Conservation (phyloP, 495 filamentous ascomycete genomes). For the Daldinia childiae region DNA sequence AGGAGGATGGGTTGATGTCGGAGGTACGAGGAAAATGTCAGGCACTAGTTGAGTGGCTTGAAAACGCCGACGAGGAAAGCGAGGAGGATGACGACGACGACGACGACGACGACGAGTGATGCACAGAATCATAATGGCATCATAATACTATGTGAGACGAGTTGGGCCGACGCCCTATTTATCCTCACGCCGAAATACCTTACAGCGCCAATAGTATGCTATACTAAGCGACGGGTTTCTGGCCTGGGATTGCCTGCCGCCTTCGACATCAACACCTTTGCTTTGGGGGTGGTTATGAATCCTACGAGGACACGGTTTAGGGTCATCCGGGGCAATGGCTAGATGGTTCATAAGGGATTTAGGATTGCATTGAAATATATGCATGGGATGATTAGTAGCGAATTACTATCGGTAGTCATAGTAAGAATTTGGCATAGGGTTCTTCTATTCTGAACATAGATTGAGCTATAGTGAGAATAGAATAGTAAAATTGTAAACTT, state of each 20-base stretch:
- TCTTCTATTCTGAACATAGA: neutral
- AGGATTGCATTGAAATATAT: neutral
- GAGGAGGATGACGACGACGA: slow-evolving; percentile 67
- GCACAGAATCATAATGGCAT: neutral
- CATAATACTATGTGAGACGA: neutral
- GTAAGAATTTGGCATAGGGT: neutral
- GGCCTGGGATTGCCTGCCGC: neutral
- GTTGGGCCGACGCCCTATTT: neutral
- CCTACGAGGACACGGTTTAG: neutral
- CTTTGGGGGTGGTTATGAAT: neutral
- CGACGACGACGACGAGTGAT: slow-evolving; percentile 47
- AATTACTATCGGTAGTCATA: neutral
- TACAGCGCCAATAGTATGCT: neutral
- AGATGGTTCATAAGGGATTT: neutral
- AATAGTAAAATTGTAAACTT: neutral
- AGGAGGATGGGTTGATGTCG: slow-evolving; percentile 70
- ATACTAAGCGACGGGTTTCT: neutral
- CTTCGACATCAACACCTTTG: neutral
- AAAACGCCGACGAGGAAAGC: slow-evolving; percentile 82
- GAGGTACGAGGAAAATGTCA: slow-evolving; percentile 75
- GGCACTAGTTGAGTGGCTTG: slow-evolving; percentile 86
- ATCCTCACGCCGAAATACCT: neutral
- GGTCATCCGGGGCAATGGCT: neutral
- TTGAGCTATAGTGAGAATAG: neutral
- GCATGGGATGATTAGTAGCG: neutral